Conservation (phyloP, 2,329 filamentous ascomycete species). For the Arthrobotrys megalospora region DNA sequence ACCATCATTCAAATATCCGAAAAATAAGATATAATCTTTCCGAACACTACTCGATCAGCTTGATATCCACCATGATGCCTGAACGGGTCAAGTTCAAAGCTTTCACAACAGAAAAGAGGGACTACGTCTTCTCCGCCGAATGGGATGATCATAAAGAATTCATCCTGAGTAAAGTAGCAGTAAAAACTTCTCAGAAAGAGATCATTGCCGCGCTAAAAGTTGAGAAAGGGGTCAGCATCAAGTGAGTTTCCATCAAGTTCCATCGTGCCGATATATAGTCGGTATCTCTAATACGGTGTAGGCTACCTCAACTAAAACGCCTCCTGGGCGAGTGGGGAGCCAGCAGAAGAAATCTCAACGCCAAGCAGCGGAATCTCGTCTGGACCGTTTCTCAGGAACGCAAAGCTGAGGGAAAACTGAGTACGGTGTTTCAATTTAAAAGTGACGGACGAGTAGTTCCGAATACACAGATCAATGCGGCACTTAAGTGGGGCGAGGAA, state of each 20-base stretch:
- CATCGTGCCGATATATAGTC: too few species aligned
- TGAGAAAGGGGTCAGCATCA: background rate
- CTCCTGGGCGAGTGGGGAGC: background rate
- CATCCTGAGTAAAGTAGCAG: background rate
- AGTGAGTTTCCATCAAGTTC: background rate
- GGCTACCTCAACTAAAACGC: conserved; percentile 1
- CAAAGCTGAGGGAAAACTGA: background rate
- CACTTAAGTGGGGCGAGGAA: background rate
- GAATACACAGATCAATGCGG: background rate
- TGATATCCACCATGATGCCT: too few species aligned
- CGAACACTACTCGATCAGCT: too few species aligned
- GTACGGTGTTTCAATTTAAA: background rate
- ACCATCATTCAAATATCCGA: too few species aligned
- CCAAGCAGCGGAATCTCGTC: background rate
- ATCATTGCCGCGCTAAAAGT: background rate
- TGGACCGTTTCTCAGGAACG: conserved; percentile 1
- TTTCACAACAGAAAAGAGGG: conserved; percentile 1
- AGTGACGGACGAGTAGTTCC: background rate
- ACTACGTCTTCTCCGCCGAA: background rate
- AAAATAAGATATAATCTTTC: too few species aligned
- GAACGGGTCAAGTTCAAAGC: background rate
- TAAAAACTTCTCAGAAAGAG: background rate
- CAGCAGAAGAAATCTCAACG: conserved; percentile 15
- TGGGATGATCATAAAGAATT: conserved; percentile 4
- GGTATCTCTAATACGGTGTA: background rate